Evolutionary conservation across 2,329 filamentous ascomycete species (phyloP), one percentile per base, ranked within the genome.

Genomic region (Alternaria rosae): DNA sequence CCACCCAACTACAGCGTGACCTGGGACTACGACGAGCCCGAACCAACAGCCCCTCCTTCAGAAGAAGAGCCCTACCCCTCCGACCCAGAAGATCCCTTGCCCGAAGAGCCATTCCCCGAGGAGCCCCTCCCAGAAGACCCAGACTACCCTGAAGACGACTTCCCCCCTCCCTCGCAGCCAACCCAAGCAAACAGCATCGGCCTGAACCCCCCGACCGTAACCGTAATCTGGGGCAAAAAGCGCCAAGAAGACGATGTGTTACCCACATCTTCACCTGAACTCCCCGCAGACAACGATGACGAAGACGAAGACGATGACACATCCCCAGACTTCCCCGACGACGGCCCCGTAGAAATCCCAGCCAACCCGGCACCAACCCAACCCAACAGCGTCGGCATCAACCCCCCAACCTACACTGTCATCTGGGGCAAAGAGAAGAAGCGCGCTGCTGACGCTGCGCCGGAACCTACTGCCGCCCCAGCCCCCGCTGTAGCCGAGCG

Each of bases 181-280:
- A 64, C 58, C 3, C 64, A 62, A 23, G 44, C 60, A 26, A 66
- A 69, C 42, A 48, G 41, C 28, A 62, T 69, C 35, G 53, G 62
- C 4, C 45, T 69, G 17, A 48, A 59, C 10, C 62, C 62, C 2
- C 65, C 65, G 6, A 54, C 30, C 10, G 59, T 52, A 10, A 65
- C 68, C 8, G 48, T 66, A 7, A 66, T 59, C 32, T 70, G 66
- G 68, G 60, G 54, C 26, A 67, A 69, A 35, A 48, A 57, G 54
- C 48, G 67, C 10, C 64, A 68, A 41, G 60, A 61, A 13, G 66
- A 68, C 6, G 42, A 58, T 42, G 44, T 25, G 55, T 35, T 35
- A 53, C 25, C 51, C 4, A 51, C 51, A 21, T 7, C 32, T 23
- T n/a, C 23, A 9, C 64, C 69, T 13, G 54, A 58, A 5, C 41